These are phyloP conservation scores for Delitschia confertaspora DNA, from an alignment of 495 filamentous ascomycete genomes.

Conservation along the genomic window DNA sequence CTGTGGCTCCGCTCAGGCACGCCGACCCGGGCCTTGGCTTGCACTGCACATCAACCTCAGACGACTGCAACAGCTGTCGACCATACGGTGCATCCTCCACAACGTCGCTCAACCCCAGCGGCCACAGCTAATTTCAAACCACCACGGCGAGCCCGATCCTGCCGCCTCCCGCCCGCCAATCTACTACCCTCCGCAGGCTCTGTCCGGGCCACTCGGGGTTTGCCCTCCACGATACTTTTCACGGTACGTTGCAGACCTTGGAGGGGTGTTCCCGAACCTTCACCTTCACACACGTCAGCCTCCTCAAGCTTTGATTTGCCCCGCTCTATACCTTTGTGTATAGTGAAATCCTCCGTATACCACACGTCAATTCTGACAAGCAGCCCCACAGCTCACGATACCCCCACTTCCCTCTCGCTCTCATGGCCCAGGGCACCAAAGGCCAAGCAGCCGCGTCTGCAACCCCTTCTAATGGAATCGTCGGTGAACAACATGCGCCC, in stretches of 20 bases:
- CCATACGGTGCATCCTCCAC: constrained; percentile 1
- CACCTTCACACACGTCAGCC: not conserved
- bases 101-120: not conserved
- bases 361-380: not conserved
- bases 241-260: constrained; percentile 13
- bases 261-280: constrained; percentile 4
- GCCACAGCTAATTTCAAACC: too few species aligned
- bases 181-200: constrained; percentile 4
- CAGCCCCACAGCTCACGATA: not conserved
- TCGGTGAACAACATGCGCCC: constrained; percentile 7
- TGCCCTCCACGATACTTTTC: constrained; percentile 1
- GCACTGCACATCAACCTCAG: too few species aligned
- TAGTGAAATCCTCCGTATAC: not conserved
- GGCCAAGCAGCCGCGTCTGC: constrained; percentile 21
- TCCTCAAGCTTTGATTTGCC: not conserved
- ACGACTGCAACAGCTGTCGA: too few species aligned
- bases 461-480: constrained; percentile 27
- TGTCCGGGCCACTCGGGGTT: constrained; percentile 11
- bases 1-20: too few species aligned
- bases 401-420: constrained; percentile 3
- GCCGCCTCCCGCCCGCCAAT: not conserved
- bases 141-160: constrained; percentile 5
- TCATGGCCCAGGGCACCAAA: constrained; percentile 30
- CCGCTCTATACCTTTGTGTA: not conserved
- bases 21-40: too few species aligned